Base-by-base conservation (phyloP, 2,329 filamentous ascomycete species). In the Tolypocladium ovalisporum region DNA sequence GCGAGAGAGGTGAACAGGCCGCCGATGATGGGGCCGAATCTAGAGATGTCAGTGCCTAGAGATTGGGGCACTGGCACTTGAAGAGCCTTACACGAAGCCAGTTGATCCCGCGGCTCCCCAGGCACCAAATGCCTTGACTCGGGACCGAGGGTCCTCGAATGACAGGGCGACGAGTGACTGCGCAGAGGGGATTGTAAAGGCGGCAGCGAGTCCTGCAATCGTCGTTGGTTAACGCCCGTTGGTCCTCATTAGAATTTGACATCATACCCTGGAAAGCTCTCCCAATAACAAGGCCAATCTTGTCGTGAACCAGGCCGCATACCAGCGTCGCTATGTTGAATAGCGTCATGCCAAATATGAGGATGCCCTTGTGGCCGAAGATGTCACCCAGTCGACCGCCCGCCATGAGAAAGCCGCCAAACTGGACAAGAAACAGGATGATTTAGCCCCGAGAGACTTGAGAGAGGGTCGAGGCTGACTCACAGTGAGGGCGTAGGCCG, bases 101-200 rank as follows among this genome's bases (percentile, higher is more conserved):
- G 52, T 58, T 4, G 57, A 60, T n/a, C 58, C 58, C 12, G 56
- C 51, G 5, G 58, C 58, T n/a, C 56, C 58, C 58, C 58, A 60
- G 6, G 55, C 49, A 7, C 49, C 56, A 17, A 58, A 58, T n/a
- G 58, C 58, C 42, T 58, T 58, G 52, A 58, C 36, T 22, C 58
- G 58, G 34, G 36, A 29, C 24, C 54, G 36, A 5, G 58, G 36
- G 32, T 58, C 57, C 24, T 58, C 47, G 24, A 60, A 60, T 1
- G 54, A 60, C 40, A 60, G 22, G 49, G 58, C 39, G 27, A 60
- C 58, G 34, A 58, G 49, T 2, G 58, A 56, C 39, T 60, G 58
- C 12, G 58, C 58, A 7, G 56, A 39, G 3, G 58, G 58, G n/a
- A 60, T 60, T 12, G 58, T 58, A 4, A 56, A 58, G n/a, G 56